phyloP scores from a whole-genome alignment of 768 basidiomycete genomes.

The Lactarius quietus region DNA sequence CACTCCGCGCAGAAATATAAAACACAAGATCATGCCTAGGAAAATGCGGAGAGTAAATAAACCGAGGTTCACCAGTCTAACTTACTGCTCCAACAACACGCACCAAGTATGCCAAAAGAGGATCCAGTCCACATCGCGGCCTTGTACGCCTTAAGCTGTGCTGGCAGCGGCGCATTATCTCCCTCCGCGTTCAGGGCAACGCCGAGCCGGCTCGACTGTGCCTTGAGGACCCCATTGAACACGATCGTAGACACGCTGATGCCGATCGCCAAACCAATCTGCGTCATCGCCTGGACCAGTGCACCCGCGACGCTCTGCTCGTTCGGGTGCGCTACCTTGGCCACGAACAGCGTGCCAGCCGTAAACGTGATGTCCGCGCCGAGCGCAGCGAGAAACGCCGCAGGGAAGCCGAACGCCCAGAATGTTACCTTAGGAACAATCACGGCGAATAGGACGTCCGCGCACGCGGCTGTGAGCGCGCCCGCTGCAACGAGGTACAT shows the following conservation, averaged over 20 bases:
- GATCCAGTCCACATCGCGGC: slow-evolving; percentile 66
- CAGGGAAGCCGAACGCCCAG: slow-evolving; percentile 77
- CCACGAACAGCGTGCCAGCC: slow-evolving; percentile 69
- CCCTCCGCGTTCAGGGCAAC: slow-evolving; percentile 32
- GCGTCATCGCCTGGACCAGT: slow-evolving; percentile 75
- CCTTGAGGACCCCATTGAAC: slow-evolving; percentile 48
- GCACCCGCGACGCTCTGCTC: slow-evolving; percentile 78
- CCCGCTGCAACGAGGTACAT: slow-evolving; percentile 53
- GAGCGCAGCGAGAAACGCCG: slow-evolving; percentile 58
- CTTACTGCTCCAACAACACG: slow-evolving; percentile 24
- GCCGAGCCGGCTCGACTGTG: slow-evolving; percentile 34
- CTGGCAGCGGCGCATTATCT: slow-evolving; percentile 34
- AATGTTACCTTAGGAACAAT: slow-evolving; percentile 55
- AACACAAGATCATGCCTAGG: slow-evolving; percentile 16
- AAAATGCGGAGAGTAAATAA: slow-evolving; percentile 1
- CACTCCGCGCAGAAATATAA: slow-evolving; percentile 34
- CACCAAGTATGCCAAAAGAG: slow-evolving; percentile 59
- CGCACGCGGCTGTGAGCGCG: slow-evolving; percentile 52
- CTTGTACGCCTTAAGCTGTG: slow-evolving; percentile 52
- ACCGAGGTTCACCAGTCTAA: not conserved
- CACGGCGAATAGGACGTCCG: slow-evolving; percentile 64
- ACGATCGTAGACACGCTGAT: slow-evolving; percentile 73
- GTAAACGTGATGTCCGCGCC: slow-evolving; percentile 80
- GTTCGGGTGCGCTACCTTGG: slow-evolving; percentile 58
- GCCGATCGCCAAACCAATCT: slow-evolving; percentile 70